Percentiles rank a stretch among this genome's conserved stretches.
Evolutionary conservation across 371 early-diverging fungal genomes (phyloP).

Genomic region (Mortierella sp.): DNA sequence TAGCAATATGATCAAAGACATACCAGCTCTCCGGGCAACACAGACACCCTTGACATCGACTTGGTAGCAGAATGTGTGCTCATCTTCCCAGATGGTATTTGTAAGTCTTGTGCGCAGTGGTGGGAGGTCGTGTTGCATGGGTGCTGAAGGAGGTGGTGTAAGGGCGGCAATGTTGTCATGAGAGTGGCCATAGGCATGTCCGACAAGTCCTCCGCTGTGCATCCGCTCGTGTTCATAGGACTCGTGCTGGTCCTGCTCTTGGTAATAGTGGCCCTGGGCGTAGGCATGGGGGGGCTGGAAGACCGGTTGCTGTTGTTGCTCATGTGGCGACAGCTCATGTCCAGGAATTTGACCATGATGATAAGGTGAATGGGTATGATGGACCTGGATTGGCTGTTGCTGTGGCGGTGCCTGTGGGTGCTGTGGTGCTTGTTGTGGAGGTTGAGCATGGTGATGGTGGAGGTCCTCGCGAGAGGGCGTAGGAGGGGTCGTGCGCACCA

Average conservation of each 20-base stretch:
- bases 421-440: slow-evolving; percentile 15
- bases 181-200: slow-evolving; percentile 43
- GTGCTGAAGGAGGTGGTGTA: slow-evolving; percentile 60
- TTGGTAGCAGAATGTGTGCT: slow-evolving; percentile 81
- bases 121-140: slow-evolving; percentile 57
- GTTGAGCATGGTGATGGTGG: slow-evolving; percentile 32
- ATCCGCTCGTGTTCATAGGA: slow-evolving; percentile 45
- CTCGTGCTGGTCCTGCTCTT: slow-evolving; percentile 40
- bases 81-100: slow-evolving; percentile 87
- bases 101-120: slow-evolving; percentile 61
- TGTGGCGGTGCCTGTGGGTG: not conserved
- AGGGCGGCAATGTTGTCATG: slow-evolving; percentile 35
- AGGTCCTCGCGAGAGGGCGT: slow-evolving; percentile 29
- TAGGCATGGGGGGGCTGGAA: slow-evolving; percentile 42
- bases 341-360: slow-evolving; percentile 31
- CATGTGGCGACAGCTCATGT: slow-evolving; percentile 43
- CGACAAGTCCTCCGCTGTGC: slow-evolving; percentile 51
- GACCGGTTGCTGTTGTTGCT: slow-evolving; percentile 30
- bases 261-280: slow-evolving; percentile 29
- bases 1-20: slow-evolving; percentile 8
- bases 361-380: slow-evolving; percentile 41
- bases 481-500: slow-evolving; percentile 25
- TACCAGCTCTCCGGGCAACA: slow-evolving; percentile 82
- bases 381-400: slow-evolving; percentile 39
- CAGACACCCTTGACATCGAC: slow-evolving; percentile 82